A percentile compares a stretch with the other conserved stretches of the same genome.
Conservation (phyloP, 2,329 filamentous ascomycete genomes). For the Cladosporium sp. region DNA sequence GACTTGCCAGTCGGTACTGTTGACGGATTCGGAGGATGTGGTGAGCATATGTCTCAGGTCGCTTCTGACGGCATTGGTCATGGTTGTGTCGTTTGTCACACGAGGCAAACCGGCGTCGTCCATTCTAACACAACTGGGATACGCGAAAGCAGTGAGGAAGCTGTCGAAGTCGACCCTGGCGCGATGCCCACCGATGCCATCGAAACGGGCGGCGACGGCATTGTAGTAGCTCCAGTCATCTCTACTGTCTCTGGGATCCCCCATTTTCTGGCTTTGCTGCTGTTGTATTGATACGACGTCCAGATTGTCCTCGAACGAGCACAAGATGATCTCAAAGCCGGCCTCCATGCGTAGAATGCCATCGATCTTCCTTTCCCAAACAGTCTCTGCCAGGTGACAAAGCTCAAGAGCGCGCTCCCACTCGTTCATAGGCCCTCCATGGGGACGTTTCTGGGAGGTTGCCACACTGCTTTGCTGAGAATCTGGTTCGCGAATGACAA, state of each 20-base stretch:
- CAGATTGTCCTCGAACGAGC: conserved; percentile 52
- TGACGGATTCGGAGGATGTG: conserved; percentile 34
- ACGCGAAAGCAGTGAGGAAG: conserved; percentile 46
- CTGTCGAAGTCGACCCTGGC: conserved; percentile 46
- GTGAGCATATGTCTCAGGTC: background rate
- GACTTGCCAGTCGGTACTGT: conserved; percentile 59
- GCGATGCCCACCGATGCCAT: conserved; percentile 41
- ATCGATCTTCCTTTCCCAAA: conserved; percentile 55
- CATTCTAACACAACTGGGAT: conserved; percentile 34
- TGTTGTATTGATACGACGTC: conserved; percentile 32
- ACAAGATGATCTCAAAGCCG: conserved; percentile 68
- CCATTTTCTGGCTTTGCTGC: background rate
- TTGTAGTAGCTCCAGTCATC: conserved; percentile 33
- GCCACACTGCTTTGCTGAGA: background rate
- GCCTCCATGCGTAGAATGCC: conserved; percentile 64
- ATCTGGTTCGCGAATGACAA: conserved; percentile 48
- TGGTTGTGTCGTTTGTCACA: background rate
- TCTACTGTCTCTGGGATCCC: background rate
- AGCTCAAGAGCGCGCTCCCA: conserved; percentile 49
- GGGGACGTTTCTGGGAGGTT: background rate
- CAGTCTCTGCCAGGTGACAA: conserved; percentile 49
- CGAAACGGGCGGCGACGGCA: conserved; percentile 40
- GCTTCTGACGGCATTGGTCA: background rate
- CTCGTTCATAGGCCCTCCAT: conserved; percentile 41
- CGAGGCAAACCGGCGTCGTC: conserved; percentile 13